Percentiles rank a stretch among this genome's conserved stretches.
Evolutionary conservation across 768 basidiomycete species (phyloP).

Genomic region (Boletus eberwhitei): DNA sequence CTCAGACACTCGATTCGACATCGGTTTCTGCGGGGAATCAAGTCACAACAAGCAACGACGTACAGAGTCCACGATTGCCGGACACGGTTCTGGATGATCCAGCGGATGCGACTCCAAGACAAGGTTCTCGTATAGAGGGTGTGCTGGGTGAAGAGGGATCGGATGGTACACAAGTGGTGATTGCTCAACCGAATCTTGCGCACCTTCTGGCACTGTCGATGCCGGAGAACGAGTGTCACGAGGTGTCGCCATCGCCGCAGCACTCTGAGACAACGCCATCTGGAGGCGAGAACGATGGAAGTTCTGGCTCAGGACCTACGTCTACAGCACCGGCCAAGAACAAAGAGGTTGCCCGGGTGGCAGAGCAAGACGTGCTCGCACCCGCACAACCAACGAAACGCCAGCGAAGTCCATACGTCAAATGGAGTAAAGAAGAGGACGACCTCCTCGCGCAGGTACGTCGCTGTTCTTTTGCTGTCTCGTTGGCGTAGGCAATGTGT

Average conservation of each 20-base stretch:
- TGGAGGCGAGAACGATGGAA: not conserved
- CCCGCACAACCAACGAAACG: constrained; percentile 28
- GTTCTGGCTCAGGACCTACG: not conserved
- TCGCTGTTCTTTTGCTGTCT: not conserved
- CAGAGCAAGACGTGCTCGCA: constrained; percentile 25
- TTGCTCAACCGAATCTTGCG: not conserved
- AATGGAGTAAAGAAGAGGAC: constrained; percentile 43
- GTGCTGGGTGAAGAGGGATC: not conserved
- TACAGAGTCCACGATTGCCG: not conserved
- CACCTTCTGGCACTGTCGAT: not conserved
- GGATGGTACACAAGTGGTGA: not conserved
- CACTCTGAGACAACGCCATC: constrained; percentile 8
- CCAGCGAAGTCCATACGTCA: constrained; percentile 39
- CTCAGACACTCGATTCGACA: constrained; percentile 8
- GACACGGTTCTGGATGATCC: constrained; percentile 3
- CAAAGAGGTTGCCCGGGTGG: constrained; percentile 25
- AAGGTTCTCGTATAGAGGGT: constrained; percentile 3
- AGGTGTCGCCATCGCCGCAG: not conserved
- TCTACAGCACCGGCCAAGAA: constrained; percentile 8
- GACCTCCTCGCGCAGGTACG: constrained; percentile 38
- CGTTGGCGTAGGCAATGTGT: not conserved
- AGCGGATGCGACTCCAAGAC: constrained; percentile 18
- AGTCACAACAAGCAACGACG: not conserved
- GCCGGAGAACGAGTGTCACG: constrained; percentile 4
- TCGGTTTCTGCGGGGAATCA: not conserved